Percentiles rank a stretch among this genome's conserved stretches.
These are phyloP conservation scores for Helenozyma baotianmanensis DNA, from an alignment of 805 yeast genomes.

Conservation along the genomic window DNA sequence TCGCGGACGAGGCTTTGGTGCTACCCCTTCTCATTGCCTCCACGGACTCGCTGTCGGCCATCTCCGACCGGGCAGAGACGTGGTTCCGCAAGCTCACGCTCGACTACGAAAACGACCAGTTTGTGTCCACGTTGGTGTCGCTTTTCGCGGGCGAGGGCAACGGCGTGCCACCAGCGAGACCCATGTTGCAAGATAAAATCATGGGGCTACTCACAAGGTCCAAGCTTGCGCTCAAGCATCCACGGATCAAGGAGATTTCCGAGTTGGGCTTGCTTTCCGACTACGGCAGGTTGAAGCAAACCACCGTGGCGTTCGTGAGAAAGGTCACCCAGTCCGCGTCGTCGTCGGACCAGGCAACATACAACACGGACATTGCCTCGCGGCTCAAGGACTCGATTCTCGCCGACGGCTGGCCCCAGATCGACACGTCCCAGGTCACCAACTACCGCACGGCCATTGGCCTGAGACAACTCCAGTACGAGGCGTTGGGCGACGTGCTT, in stretches of 20 bases:
- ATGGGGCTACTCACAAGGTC: conserved; percentile 49
- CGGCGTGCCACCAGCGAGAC: conserved; percentile 47
- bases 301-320: conserved; percentile 59
- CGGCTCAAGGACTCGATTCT: conserved; percentile 50
- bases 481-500: conserved; percentile 67
- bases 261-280: conserved; percentile 58
- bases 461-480: conserved; percentile 67
- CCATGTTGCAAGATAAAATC: conserved; percentile 53
- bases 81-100: conserved; percentile 45
- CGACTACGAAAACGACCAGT: conserved; percentile 46
- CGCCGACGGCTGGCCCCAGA: conserved; percentile 58
- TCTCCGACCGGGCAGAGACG: conserved; percentile 53
- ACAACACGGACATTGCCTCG: conserved; percentile 43
- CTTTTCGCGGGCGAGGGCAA: conserved; percentile 49
- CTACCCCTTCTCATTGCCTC: conserved; percentile 60
- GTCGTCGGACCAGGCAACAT: conserved; percentile 14
- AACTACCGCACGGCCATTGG: conserved; percentile 29
- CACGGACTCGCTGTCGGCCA: conserved; percentile 51
- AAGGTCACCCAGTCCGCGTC: conserved; percentile 41
- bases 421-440: conserved; percentile 31
- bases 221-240: conserved; percentile 41
- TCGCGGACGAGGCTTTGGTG: conserved; percentile 32
- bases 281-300: conserved; percentile 46
- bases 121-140: conserved; percentile 41
- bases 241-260: conserved; percentile 44